Conservation (phyloP, 2,329 filamentous ascomycete species). For the Sporothrix brasiliensis region DNA sequence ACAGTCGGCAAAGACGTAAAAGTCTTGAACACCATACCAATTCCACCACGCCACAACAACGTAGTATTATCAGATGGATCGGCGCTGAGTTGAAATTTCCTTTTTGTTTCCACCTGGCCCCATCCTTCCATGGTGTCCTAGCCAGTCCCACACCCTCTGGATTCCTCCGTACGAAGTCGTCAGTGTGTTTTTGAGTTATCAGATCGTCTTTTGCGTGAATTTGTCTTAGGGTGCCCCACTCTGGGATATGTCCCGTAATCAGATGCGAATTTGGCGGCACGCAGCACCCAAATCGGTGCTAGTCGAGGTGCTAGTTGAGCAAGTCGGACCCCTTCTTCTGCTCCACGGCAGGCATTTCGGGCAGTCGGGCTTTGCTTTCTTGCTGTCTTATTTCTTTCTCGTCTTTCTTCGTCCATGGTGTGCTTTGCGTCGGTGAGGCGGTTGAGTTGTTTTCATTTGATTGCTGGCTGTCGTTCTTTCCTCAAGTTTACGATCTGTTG, state of each 20-base stretch:
- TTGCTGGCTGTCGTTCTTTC: neutral
- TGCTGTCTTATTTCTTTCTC: neutral
- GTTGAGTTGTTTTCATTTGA: neutral
- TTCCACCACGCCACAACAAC: neutral
- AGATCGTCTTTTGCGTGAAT: constrained; percentile 14
- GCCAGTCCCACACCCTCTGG: neutral
- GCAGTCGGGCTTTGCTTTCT: constrained; percentile 2
- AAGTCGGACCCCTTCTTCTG: neutral
- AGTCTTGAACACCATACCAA: neutral
- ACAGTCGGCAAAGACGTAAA: neutral
- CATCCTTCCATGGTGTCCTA: neutral
- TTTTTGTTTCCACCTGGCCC: neutral
- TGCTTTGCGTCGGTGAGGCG: neutral
- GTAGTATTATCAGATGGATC: constrained; percentile 24
- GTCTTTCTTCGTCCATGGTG: neutral
- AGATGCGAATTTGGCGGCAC: constrained; percentile 26
- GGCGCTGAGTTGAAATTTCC: constrained; percentile 21
- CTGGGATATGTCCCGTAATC: constrained; percentile 23
- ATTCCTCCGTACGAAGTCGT: too few species aligned
- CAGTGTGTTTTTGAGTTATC: neutral
- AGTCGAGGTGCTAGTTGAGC: neutral
- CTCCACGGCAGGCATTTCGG: too few species aligned
- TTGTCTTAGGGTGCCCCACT: too few species aligned
- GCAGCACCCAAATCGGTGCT: constrained; percentile 1
- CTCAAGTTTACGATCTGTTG: neutral